These are phyloP conservation scores for Suhomyces yuchorum DNA, from an alignment of 1,139 yeast genomes.

Conservation along the genomic window DNA sequence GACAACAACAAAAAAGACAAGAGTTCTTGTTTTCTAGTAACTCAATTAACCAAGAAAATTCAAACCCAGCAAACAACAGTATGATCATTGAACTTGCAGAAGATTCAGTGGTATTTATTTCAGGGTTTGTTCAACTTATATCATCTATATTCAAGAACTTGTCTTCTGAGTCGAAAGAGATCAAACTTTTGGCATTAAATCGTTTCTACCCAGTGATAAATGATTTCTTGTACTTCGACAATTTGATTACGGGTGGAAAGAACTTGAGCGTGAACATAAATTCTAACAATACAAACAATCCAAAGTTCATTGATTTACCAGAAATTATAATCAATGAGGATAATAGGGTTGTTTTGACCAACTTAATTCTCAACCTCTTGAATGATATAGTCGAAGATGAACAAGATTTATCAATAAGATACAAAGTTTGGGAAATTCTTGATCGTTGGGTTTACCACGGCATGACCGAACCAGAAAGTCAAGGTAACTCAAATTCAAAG, in stretches of 20 bases:
- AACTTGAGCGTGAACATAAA: slow-evolving; percentile 19
- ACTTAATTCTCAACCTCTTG: slow-evolving; percentile 44
- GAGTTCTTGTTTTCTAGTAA: slow-evolving; percentile 37
- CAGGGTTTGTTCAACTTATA: slow-evolving; percentile 62
- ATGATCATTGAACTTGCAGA: slow-evolving; percentile 65
- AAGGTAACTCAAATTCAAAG: slow-evolving; percentile 5
- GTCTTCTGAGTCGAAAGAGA: slow-evolving; percentile 28
- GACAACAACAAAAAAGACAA: slow-evolving; percentile 37
- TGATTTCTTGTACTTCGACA: slow-evolving; percentile 46
- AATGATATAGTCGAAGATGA: slow-evolving; percentile 50
- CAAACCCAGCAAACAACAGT: slow-evolving; percentile 22
- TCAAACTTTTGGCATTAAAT: slow-evolving; percentile 34
- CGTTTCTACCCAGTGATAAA: slow-evolving; percentile 40
- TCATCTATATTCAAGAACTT: slow-evolving; percentile 40
- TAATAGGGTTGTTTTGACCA: slow-evolving; percentile 39
- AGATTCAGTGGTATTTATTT: slow-evolving; percentile 74
- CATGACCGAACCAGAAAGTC: slow-evolving; percentile 20
- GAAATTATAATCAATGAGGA: slow-evolving; percentile 35
- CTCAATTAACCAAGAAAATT: slow-evolving; percentile 17
- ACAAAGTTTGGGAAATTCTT: slow-evolving; percentile 65
- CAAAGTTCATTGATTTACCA: slow-evolving; percentile 29
- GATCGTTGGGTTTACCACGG: slow-evolving; percentile 74
- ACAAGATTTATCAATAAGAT: slow-evolving; percentile 35
- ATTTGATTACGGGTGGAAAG: slow-evolving; percentile 32
- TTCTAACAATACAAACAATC: slow-evolving; percentile 16